Evolutionary conservation across 164 flowering plant species (phyloP), one percentile per base, ranked within the genome.

Genomic region (Taxillus chinensis): DNA sequence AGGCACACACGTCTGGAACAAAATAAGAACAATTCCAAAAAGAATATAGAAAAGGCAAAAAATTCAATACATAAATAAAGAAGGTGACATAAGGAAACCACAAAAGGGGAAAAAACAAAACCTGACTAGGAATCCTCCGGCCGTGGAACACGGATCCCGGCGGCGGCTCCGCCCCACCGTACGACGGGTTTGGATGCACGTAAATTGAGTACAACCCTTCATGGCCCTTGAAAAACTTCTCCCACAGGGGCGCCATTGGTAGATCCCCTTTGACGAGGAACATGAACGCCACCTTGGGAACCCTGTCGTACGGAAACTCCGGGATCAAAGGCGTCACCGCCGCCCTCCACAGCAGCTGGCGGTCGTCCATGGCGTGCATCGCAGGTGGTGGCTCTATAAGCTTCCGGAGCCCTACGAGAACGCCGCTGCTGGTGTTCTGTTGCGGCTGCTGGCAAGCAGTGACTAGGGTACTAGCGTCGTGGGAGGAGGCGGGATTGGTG

Each of bases 61-160:
- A 43, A 43, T 9, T 43, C 46, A 43, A 43, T 6, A 9, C 8
- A 6, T 1, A 9, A 43, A 43, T 53, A 13, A 8, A 5, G 13
- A 53, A 53, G 13, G 13, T 5, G 13, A 7, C 2, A 7, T n/a
- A 55, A 55, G 13, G 13, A 55, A 38, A 38, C 10, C 8, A 55
- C 8, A 55, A 15, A 57, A 38, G 14, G 5, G 8, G 11, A 13
- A 9, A 4, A 10, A 41, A 8, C 43, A 4, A 3, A 57, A 86
- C 91, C 91, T 80, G 64, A 53, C 92, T 84, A 49, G 84, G 89
- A 64, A 86, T 80, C 55, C 84, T 75, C 48, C 89, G 63, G 67
- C 77, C 80, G 58, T 67, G 61, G 45, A 86, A 86, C 2, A 77
- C 78, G 0, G 89, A 75, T 13, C 53, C 64, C 13, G 68, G 58